Evolutionary conservation across 495 filamentous ascomycete genomes (phyloP), one percentile per base, ranked within the genome.

Genomic region (Annulohypoxylon stygium): DNA sequence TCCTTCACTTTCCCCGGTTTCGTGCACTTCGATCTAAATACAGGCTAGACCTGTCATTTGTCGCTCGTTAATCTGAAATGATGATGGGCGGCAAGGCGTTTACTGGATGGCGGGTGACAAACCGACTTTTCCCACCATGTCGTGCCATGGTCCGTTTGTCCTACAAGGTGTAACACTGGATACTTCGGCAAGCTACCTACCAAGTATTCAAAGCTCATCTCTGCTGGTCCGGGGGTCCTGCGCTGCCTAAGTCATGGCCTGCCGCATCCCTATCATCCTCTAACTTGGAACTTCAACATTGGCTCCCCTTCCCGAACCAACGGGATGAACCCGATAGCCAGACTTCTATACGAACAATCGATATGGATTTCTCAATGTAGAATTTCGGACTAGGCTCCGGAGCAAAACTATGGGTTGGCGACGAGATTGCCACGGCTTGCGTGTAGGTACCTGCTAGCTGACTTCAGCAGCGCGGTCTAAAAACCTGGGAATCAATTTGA

Each of bases 81-180:
- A 26, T 51, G 62, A 70, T 62, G 61, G 55, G 66, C 33, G 55
- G 39, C 61, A 23, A 41, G 58, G 11, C 33, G 33, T 25, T 66
- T 54, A 36, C 64, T 65, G 64, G 51, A 59, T 60, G 65, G 36
- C 60, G 67, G 67, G 67, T 71, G 72, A 58, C 64, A 50, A 67
- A 61, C 55, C 62, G 58, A 71, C 54, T 45, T 18, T 14, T 18
- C 45, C 16, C 39, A 59, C 30, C 23, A 43, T 65, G 67, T 53
- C 30, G 72, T 75, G 67, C 39, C 67, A 75, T 60, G 14, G 37
- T 33, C 53, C 53, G 54, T 67, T 61, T 41, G 64, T 75, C 51
- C 41, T 30, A 69, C 67, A 30, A 41, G 3, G 34, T 70, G 62
- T 48, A 61, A 53, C 58, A 41, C 39, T 37, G 41, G 6, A 51